Evolutionary conservation across 371 early-diverging fungal genomes (phyloP), one percentile per base, ranked within the genome.

Genomic region (Mucor piriformis): DNA sequence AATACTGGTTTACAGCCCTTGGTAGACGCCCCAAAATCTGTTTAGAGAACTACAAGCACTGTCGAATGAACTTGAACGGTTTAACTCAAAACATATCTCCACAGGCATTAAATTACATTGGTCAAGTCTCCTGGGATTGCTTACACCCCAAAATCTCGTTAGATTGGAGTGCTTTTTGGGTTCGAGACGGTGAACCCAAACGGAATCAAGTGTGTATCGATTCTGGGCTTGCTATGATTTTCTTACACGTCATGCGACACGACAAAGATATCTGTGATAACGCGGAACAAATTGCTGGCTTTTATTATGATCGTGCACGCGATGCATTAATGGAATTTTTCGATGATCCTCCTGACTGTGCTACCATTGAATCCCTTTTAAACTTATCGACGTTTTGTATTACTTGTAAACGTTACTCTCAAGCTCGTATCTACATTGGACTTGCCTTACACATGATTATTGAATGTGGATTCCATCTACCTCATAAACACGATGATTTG

Each of bases 71-170:
- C 24, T 13, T 71, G 16, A 64, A 59, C 32, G 44, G 59, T 12
- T 43, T 70, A 5, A 59, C 68, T 12, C 59, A 64, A 33, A 59
- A 63, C 27, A 64, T 75, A 10, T 64, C 67, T n/a, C 67, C 72
- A 3, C 40, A 46, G 4, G 59, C 64, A 12, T 23, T 75, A 13
- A 63, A 69, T 13, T 61, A 63, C 23, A 69, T 72, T 16, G 61
- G 69, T 0, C 69, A 75, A 43, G 62, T 71, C 11, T 69, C 57
- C 16, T 69, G 69, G 72, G 67, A 75, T 54, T 75, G 75, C 46
- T 50, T 75, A 13, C 69, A 69, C 48, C 75, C 75, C 3, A 71
- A 72, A 33, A 63, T 64, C 33, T 67, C 60, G 12, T 59, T 58
- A 10, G 69, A 72, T 29, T 67, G 69, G 69, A 54, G 34, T 7